Percentiles rank a stretch among this genome's conserved stretches.
These are phyloP conservation scores for Groenewaldozyma salmanticensis DNA, from an alignment of 805 yeast species.

Conservation along the genomic window DNA sequence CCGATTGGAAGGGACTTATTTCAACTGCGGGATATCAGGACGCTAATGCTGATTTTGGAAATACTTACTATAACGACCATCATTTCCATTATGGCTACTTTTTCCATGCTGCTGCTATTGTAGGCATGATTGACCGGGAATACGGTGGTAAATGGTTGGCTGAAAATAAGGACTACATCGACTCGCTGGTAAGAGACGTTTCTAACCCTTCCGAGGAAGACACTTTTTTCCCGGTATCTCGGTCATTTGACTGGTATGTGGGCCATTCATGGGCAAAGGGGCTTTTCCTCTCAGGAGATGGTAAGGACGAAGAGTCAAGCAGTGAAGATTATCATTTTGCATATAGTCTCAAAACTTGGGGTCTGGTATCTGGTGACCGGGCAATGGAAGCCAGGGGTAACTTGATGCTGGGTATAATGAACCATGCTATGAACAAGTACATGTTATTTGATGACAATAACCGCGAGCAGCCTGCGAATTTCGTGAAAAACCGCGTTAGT, in stretches of 20 bases:
- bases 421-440: constrained; percentile 46
- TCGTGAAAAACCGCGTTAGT: constrained; percentile 50
- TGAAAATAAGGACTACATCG: constrained; percentile 45
- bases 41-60: constrained; percentile 58
- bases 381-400: constrained; percentile 49
- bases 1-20: constrained; percentile 39
- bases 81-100: constrained; percentile 82
- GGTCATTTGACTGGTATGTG: constrained; percentile 61
- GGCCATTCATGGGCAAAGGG: constrained; percentile 82
- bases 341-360: constrained; percentile 68
- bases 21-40: constrained; percentile 24
- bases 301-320: constrained; percentile 62
- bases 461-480: constrained; percentile 41
- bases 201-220: constrained; percentile 45
- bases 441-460: constrained; percentile 42
- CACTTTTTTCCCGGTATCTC: constrained; percentile 55
- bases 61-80: constrained; percentile 70
- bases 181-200: constrained; percentile 52
- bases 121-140: constrained; percentile 49
- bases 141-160: constrained; percentile 44
- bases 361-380: constrained; percentile 42
- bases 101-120: constrained; percentile 71
- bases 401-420: constrained; percentile 50
- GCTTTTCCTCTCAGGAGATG: constrained; percentile 51
- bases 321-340: constrained; percentile 68